These are phyloP conservation scores for Pseudocercospora musae DNA, from an alignment of 2,329 filamentous ascomycete genomes.

Conservation along the genomic window DNA sequence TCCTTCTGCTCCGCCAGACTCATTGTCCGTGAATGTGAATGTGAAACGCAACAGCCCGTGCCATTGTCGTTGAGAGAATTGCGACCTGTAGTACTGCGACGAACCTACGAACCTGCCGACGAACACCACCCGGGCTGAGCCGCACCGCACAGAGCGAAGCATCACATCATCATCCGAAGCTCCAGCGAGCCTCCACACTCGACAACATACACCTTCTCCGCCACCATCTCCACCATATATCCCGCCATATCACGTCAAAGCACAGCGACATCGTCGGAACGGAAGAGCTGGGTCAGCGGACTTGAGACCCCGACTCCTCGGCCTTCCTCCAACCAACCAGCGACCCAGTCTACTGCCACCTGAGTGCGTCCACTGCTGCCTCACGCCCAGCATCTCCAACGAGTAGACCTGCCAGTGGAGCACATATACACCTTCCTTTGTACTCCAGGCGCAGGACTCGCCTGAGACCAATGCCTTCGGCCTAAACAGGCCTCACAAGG, in stretches of 20 bases:
- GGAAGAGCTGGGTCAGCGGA: neutral
- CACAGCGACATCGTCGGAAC: neutral
- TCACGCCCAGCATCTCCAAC: neutral
- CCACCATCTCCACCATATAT: neutral
- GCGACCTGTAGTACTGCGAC: neutral
- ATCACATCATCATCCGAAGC: conserved; percentile 1
- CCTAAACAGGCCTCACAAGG: conserved; percentile 20
- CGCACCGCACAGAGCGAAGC: neutral
- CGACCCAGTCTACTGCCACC: neutral
- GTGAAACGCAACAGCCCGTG: too few relatives aligned
- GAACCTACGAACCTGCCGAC: neutral
- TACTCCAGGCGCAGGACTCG: neutral
- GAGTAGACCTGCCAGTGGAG: neutral
- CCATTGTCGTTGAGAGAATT: neutral
- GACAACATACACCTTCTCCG: neutral
- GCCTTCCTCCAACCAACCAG: neutral
- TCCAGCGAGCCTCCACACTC: neutral
- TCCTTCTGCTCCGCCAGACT: neutral
- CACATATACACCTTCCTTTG: neutral
- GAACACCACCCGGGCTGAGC: neutral
- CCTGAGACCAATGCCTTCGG: conserved; percentile 21
- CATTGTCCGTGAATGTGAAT: too few relatives aligned
- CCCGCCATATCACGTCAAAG: neutral
- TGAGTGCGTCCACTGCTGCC: neutral
- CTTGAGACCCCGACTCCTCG: neutral